Conservation (phyloP, 1,139 yeast species). For the Suhomyces bokatorum region DNA sequence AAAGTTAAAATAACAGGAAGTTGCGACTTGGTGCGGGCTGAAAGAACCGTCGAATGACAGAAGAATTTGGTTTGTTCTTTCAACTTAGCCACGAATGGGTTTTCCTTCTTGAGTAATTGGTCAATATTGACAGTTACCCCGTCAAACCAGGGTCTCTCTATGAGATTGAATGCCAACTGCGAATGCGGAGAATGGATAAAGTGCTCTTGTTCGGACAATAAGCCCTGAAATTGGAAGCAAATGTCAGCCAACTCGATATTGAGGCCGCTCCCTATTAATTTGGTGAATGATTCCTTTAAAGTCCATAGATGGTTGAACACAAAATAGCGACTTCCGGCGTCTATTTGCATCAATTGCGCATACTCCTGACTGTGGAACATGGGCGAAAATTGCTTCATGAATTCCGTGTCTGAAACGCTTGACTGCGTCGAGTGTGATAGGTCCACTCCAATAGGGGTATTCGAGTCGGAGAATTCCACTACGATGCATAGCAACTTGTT, state of each 20-base stretch:
- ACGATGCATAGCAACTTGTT: slow-evolving; percentile 49
- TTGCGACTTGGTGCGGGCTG: slow-evolving; percentile 4
- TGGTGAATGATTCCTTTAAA: slow-evolving; percentile 68
- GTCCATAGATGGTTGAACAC: slow-evolving; percentile 66
- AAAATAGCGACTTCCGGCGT: slow-evolving; percentile 23
- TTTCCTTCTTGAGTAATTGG: slow-evolving; percentile 1
- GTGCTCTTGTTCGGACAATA: neutral
- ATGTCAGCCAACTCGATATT: slow-evolving; percentile 47
- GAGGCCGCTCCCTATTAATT: slow-evolving; percentile 61
- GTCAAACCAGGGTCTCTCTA: neutral
- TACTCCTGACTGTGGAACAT: slow-evolving; percentile 51
- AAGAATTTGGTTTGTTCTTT: slow-evolving; percentile 15
- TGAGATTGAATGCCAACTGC: neutral
- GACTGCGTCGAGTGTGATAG: slow-evolving; percentile 56
- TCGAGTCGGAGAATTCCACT: slow-evolving; percentile 29
- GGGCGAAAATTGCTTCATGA: slow-evolving; percentile 46
- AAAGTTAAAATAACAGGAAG: slow-evolving; percentile 32
- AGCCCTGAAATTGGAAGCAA: slow-evolving; percentile 11
- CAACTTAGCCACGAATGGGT: slow-evolving; percentile 10
- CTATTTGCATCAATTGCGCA: slow-evolving; percentile 22
- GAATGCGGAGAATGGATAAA: neutral
- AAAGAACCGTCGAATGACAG: slow-evolving; percentile 23
- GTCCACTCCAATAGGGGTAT: slow-evolving; percentile 56
- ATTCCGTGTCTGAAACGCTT: slow-evolving; percentile 29
- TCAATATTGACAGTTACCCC: slow-evolving; percentile 3